phyloP scores from a whole-genome alignment of 2,329 filamentous ascomycete genomes.

The Aschersonia sp. region DNA sequence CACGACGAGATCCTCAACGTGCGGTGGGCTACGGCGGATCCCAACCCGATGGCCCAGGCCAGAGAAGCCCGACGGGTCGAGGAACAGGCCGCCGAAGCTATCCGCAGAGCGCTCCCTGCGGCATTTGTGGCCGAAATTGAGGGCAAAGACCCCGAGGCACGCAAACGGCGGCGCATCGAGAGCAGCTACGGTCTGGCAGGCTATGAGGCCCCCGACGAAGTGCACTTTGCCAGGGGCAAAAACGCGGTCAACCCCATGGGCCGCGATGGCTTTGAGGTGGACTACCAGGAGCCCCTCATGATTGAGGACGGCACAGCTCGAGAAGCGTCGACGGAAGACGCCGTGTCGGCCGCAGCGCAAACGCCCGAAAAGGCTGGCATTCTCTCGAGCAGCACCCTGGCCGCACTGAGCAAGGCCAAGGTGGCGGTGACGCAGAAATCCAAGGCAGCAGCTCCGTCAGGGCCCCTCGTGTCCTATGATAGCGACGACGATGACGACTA shows the following conservation, averaged over 20 bases:
- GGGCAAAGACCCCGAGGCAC: conserved; percentile 72
- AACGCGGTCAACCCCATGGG: conserved; percentile 48
- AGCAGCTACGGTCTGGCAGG: conserved; percentile 78
- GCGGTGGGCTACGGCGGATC: conserved; percentile 91
- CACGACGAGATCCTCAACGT: conserved; percentile 90
- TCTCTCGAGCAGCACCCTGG: conserved; percentile 68
- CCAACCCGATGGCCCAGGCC: conserved; percentile 88
- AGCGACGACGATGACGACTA: conserved; percentile 61
- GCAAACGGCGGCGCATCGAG: conserved; percentile 80
- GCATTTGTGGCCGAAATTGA: conserved; percentile 91
- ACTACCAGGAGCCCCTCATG: conserved; percentile 45
- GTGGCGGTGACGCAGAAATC: conserved; percentile 39
- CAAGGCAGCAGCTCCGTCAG: conserved; percentile 37
- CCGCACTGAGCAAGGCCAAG: conserved; percentile 51
- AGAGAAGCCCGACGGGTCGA: conserved; percentile 79
- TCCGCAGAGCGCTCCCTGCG: conserved; percentile 72
- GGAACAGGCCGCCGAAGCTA: conserved; percentile 91
- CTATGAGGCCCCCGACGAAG: conserved; percentile 85
- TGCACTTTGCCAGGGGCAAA: conserved; percentile 76
- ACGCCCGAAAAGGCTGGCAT: conserved; percentile 43
- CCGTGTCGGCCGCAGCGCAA: conserved; percentile 22
- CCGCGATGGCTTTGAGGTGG: conserved; percentile 44
- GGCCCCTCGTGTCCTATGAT: conserved; percentile 75
- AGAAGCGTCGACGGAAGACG: conserved; percentile 17
- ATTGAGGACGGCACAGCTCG: conserved; percentile 36